phyloP scores from a whole-genome alignment of 108 stramenopile genomes.

The Cyclotella sp. region DNA sequence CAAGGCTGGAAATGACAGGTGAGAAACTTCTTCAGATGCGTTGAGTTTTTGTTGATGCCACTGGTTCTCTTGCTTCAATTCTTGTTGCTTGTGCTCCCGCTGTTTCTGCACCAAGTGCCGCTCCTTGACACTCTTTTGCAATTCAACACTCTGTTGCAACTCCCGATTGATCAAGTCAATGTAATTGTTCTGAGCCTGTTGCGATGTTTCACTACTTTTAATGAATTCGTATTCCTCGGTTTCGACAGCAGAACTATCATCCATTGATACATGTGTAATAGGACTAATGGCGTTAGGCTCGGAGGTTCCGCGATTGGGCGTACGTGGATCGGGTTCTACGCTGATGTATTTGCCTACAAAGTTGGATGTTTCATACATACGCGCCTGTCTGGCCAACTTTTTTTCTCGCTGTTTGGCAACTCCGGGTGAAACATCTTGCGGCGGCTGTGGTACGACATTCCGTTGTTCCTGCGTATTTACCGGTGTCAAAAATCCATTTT shows the following conservation, averaged over 20 bases:
- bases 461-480: background rate
- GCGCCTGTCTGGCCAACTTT: background rate
- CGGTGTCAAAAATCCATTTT: background rate
- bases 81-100: too few species aligned
- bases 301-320: background rate
- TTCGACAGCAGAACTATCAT: constrained; percentile 4
- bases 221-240: constrained; percentile 1
- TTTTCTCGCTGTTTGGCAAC: background rate
- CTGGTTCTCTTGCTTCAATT: too few species aligned
- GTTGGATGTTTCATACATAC: constrained; percentile 6
- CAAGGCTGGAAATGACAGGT: background rate
- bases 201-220: background rate
- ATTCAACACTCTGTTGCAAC: constrained; percentile 1
- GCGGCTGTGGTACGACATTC: background rate
- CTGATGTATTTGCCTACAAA: constrained; percentile 22
- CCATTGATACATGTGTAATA: constrained; percentile 5
- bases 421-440: background rate
- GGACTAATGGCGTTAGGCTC: background rate
- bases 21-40: background rate
- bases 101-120: too few species aligned
- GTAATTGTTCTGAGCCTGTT: background rate
- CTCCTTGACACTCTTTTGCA: background rate
- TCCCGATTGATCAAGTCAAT: constrained; percentile 11
- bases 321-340: background rate
- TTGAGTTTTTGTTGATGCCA: background rate